A percentile compares a stretch with the other conserved stretches of the same genome.
phyloP scores from a whole-genome alignment of 108 stramenopile species.

The Pseudonitzschia pungens region DNA sequence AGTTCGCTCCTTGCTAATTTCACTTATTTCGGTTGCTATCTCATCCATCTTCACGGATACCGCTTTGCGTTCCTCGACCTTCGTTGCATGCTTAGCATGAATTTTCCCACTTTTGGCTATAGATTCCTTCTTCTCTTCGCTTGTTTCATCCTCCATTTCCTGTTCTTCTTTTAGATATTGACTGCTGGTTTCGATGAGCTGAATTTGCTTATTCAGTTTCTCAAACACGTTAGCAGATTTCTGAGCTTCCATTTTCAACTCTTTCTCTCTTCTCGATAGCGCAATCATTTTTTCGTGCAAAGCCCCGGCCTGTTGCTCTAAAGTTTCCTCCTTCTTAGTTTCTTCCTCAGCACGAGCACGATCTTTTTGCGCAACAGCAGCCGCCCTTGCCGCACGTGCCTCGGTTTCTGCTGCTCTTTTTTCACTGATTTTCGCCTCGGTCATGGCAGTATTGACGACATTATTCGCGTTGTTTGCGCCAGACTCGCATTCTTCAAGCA shows the following conservation, averaged over 20 bases:
- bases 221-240: conserved; percentile 53
- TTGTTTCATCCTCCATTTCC: conserved; percentile 14
- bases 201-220: conserved; percentile 61
- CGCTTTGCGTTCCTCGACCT: conserved; percentile 49
- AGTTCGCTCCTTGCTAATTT: conserved; percentile 42
- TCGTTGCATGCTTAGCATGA: conserved; percentile 49
- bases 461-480: conserved; percentile 64
- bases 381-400: conserved; percentile 60
- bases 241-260: conserved; percentile 41
- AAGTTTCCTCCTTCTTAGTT: conserved; percentile 61
- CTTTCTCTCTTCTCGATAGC: conserved; percentile 38
- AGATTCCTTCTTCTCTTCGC: conserved; percentile 36
- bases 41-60: conserved; percentile 7
- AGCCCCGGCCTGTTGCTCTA: conserved; percentile 49
- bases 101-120: conserved; percentile 23
- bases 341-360: conserved; percentile 61
- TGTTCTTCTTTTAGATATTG: conserved; percentile 40
- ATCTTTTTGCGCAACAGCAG: conserved; percentile 55
- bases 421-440: conserved; percentile 84
- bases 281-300: conserved; percentile 44
- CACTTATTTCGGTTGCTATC: conserved; percentile 13
- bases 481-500: conserved; percentile 50
- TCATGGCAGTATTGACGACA: conserved; percentile 72
- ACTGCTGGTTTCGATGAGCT: conserved; percentile 43
- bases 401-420: conserved; percentile 72